Evolutionary conservation across 352 stramenopile genomes (phyloP).

Genomic region (Globisporangium ultimum): DNA sequence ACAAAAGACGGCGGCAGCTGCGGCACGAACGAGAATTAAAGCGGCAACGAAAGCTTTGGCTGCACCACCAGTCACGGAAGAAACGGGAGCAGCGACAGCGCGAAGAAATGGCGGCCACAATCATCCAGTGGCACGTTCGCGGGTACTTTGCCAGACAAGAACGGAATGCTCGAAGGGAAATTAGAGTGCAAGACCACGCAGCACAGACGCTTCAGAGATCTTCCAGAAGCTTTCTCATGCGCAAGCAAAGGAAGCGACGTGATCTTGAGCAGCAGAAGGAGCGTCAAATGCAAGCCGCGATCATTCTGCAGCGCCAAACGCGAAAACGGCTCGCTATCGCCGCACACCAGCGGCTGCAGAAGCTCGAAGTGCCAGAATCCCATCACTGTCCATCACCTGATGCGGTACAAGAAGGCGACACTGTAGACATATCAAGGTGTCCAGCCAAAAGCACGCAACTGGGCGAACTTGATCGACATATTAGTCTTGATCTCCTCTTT

Average conservation of each 20-base stretch:
- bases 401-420: background rate
- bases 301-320: slow-evolving; percentile 43
- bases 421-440: background rate
- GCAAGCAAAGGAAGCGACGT: slow-evolving; percentile 17
- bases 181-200: slow-evolving; percentile 21
- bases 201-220: slow-evolving; percentile 29
- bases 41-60: slow-evolving; percentile 45
- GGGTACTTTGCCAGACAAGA: slow-evolving; percentile 29
- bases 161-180: slow-evolving; percentile 1
- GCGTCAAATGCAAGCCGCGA: slow-evolving; percentile 33
- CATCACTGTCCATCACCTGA: background rate
- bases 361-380: slow-evolving; percentile 1
- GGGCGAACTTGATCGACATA: slow-evolving; percentile 1
- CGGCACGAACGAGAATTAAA: slow-evolving; percentile 36
- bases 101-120: slow-evolving; percentile 32
- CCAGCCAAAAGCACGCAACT: background rate
- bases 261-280: slow-evolving; percentile 20
- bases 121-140: slow-evolving; percentile 39
- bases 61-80: slow-evolving; percentile 44
- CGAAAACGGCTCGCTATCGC: slow-evolving; percentile 18
- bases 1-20: slow-evolving; percentile 33
- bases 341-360: slow-evolving; percentile 9
- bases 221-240: slow-evolving; percentile 27
- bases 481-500: slow-evolving; percentile 61
- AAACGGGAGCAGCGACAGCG: slow-evolving; percentile 32